These are phyloP conservation scores for Populus hybrid DNA, from an alignment of 441 rosid genomes.

Conservation along the genomic window DNA sequence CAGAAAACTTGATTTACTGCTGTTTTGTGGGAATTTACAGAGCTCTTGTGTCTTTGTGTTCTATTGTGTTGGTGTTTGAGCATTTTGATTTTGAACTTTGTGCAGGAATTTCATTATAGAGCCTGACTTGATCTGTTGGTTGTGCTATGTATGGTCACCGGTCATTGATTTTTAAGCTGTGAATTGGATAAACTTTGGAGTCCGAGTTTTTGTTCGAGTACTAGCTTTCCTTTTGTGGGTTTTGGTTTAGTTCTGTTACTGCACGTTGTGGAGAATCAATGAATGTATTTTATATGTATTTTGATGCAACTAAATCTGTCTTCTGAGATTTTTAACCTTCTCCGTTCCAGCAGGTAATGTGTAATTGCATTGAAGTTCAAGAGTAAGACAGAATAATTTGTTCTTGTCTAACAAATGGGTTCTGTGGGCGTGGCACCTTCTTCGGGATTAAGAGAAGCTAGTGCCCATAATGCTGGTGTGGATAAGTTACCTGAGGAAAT, in stretches of 20 bases:
- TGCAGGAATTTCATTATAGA: neutral
- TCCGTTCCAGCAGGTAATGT: conserved; percentile 39
- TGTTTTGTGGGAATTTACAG: no score
- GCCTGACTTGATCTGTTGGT: neutral
- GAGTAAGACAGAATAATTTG: conserved; percentile 27
- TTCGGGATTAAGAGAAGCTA: conserved; percentile 64
- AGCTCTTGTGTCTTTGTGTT: neutral
- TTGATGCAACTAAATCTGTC: neutral
- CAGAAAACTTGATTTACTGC: no score
- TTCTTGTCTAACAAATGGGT: conserved; percentile 53
- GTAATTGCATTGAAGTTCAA: conserved; percentile 22
- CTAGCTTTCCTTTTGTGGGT: neutral
- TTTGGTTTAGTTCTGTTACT: neutral
- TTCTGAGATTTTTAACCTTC: conserved; percentile 13
- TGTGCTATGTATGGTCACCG: neutral
- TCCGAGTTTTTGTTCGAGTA: neutral
- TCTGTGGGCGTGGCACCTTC: conserved; percentile 69
- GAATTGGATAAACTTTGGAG: neutral
- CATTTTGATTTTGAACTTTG: no score
- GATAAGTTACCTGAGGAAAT: conserved; percentile 83
- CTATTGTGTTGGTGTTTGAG: no score
- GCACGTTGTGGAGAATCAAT: neutral
- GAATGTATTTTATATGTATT: neutral
- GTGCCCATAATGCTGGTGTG: conserved; percentile 49
- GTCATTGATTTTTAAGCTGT: neutral